Percentiles rank a stretch among this genome's conserved stretches.
Conservation (phyloP, 2,329 filamentous ascomycete species). For the Ascochyta rabiei region DNA sequence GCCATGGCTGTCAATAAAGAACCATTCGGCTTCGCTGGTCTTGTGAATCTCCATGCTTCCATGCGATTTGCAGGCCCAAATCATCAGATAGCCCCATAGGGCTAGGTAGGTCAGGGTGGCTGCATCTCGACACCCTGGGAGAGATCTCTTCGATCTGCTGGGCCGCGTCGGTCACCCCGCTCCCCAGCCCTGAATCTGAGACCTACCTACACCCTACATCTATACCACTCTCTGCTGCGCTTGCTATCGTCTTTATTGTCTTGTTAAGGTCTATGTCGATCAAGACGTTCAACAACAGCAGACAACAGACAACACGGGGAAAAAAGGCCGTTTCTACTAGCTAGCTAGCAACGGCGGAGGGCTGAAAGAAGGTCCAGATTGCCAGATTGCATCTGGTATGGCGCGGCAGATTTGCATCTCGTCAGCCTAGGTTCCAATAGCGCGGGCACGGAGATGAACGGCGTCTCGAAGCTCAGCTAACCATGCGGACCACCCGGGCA, state of each 20-base stretch:
- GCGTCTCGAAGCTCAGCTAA: conserved; percentile 8
- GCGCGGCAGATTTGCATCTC: conserved; percentile 6
- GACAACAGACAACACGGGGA: neutral
- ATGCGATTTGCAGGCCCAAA: neutral
- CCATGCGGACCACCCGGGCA: conserved; percentile 5
- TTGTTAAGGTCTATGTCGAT: neutral
- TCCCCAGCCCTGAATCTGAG: neutral
- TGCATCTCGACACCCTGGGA: neutral
- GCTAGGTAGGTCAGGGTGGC: neutral
- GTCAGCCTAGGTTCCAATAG: conserved; percentile 6
- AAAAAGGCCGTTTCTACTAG: neutral
- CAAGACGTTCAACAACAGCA: neutral
- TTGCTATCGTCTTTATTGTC: neutral
- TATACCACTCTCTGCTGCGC: neutral
- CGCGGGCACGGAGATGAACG: conserved; percentile 9
- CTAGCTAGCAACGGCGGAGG: neutral
- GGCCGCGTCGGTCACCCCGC: neutral
- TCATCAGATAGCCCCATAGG: neutral
- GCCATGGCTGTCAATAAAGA: no score
- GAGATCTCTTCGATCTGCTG: conserved; percentile 5
- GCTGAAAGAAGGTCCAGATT: conserved; percentile 3
- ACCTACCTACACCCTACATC: neutral
- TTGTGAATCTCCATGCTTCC: neutral
- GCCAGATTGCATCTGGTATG: neutral
- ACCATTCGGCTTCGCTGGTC: no score